Base-by-base conservation (phyloP, 768 basidiomycete species). In the Xerocomellus dryophilus region DNA sequence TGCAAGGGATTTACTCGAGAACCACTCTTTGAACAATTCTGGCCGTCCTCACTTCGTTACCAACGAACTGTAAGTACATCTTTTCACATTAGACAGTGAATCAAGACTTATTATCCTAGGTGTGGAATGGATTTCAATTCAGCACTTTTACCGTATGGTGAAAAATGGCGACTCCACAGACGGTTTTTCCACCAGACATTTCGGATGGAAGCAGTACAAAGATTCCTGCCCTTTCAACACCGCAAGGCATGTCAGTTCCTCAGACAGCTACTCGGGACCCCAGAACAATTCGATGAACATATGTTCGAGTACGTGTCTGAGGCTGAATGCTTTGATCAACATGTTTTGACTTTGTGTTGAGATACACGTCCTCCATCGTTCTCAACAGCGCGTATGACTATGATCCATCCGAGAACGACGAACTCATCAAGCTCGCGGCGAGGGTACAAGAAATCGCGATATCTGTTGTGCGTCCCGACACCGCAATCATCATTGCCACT, bases 21-120 rank as follows among this genome's bases (percentile, higher is more conserved):
- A 65, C 18, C 73, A 76, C 6, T 76, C 78, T 10, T 58, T 54
- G 17, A 73, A 77, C 23, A 78, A 80, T 56, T 80, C 80, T 5
- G 77, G 78, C 59, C 75, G 81, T 12, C 81, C 81, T 2, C 50
- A 38, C 31, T 21, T 66, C 39, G 43, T 66, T n/a, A 60, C 53
- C 25, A 53, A 35, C 8, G 50, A 58, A 10, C 4, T 58, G 59
- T 66, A 18, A 27, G 56, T 23, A 17, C 11, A 14, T 31, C 32
- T 25, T 50, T 11, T 23, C 11, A 1, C 11, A 25, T 3, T 2
- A 38, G 0, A 21, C 12, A 27, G 7, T 18, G 9, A n/a, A 11
- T 42, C 20, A 9, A 9, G 10, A 25, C 15, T 21, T 12, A n/a
- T 15, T 7, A 20, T 25, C 3, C 11, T 21, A 62, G 57, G 25